Conservation (phyloP, 179 eudicot species). For the Silene noctiflora region DNA sequence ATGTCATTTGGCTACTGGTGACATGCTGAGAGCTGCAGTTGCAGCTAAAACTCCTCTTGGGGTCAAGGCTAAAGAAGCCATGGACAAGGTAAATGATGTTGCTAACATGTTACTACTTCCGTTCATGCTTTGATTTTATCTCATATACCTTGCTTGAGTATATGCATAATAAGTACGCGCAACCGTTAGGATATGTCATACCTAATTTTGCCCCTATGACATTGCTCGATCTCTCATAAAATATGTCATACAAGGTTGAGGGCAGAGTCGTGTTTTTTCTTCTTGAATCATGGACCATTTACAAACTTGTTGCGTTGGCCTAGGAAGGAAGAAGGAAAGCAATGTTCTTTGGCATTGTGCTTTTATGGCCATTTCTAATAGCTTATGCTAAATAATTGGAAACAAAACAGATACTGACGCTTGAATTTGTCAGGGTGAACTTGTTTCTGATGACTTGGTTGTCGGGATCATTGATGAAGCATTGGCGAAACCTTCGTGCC, state of each 20-base stretch:
- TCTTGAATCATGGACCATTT: no score
- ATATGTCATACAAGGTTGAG: no score
- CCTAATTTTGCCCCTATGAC: no score
- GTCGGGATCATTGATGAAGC: slow-evolving; percentile 94
- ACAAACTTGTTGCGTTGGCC: no score
- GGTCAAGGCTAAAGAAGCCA: slow-evolving; percentile 89
- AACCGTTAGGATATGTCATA: no score
- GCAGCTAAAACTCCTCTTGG: slow-evolving; percentile 93
- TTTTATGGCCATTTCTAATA: not conserved
- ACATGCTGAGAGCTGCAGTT: slow-evolving; percentile 98
- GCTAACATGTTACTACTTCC: not conserved
- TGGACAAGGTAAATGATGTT: slow-evolving; percentile 62
- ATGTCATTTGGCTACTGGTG: slow-evolving; percentile 97
- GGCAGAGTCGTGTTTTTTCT: no score
- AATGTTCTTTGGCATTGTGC: no score
- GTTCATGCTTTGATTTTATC: not conserved
- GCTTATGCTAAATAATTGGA: not conserved
- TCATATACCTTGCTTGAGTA: no score
- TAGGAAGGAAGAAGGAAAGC: no score
- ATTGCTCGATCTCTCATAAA: no score
- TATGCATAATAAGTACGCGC: no score
- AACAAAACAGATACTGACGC: not conserved
- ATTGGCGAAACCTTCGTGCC: slow-evolving; percentile 85
- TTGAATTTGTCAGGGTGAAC: slow-evolving; percentile 58
- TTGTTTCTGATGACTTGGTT: slow-evolving; percentile 95